A percentile compares a stretch with the other conserved stretches of the same genome.
Evolutionary conservation across 257 asterid species (phyloP).

Genomic region (Leonotis leonurus): DNA sequence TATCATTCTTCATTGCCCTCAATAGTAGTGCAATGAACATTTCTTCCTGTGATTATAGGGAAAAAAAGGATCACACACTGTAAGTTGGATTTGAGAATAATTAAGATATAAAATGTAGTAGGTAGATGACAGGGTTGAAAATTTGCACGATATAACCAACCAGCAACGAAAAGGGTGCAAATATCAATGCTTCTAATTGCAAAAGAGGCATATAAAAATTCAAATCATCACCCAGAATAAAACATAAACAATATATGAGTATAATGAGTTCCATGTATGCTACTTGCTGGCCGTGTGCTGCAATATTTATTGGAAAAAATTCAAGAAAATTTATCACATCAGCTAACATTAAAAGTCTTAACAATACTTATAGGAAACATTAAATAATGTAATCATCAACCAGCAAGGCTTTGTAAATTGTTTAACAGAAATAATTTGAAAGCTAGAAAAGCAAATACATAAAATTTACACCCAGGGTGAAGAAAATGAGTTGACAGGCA

Average conservation of each 20-base stretch:
- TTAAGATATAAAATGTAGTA: neutral
- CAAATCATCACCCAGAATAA: neutral
- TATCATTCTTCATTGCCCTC: constrained; percentile 92
- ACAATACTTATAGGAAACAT: neutral
- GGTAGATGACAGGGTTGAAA: neutral
- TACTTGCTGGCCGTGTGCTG: neutral
- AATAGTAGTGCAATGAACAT: constrained; percentile 73
- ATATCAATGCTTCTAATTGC: neutral
- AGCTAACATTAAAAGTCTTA: neutral
- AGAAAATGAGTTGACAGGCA: neutral
- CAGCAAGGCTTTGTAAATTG: neutral
- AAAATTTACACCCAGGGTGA: neutral
- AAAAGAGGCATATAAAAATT: neutral
- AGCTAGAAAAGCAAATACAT: no score
- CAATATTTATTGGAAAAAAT: neutral
- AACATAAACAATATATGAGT: neutral
- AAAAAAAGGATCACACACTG: neutral
- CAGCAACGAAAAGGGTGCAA: neutral
- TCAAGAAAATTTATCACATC: neutral
- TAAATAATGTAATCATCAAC: neutral
- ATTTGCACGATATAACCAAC: neutral
- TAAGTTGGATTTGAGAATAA: neutral
- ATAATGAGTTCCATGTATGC: neutral
- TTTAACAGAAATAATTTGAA: neutral
- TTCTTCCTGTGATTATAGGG: constrained; percentile 61